Evolutionary conservation across 257 asterid genomes (phyloP).

Genomic region (Agastache rugosa): DNA sequence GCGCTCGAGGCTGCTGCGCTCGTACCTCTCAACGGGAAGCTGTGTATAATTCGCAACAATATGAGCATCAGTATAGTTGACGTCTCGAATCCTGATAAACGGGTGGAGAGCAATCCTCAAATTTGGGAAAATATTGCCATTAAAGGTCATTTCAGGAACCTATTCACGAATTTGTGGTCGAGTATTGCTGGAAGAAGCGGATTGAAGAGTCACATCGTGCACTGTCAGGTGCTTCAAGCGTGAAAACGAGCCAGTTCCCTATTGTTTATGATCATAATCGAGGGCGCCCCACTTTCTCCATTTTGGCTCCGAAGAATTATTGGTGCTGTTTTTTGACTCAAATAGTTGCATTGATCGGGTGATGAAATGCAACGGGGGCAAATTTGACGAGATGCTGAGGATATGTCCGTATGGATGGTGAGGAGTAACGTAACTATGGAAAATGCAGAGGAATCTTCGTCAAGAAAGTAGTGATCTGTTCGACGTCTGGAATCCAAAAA

Average conservation of each 20-base stretch:
- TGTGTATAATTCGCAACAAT: constrained; percentile 63
- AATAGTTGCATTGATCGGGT: no score
- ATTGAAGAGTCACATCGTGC: constrained; percentile 69
- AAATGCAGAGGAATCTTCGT: no score
- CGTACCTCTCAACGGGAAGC: constrained; percentile 62
- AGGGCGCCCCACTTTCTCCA: no score
- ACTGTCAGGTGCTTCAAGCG: constrained; percentile 70
- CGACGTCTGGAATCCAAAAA: neutral
- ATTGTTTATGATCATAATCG: no score
- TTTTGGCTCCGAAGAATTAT: no score
- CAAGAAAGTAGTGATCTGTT: no score
- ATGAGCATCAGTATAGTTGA: constrained; percentile 72
- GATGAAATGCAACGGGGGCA: no score
- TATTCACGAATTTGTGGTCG: constrained; percentile 64
- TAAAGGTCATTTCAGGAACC: constrained; percentile 55
- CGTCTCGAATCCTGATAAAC: constrained; percentile 48
- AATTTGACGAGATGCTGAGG: no score
- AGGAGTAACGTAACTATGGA: no score
- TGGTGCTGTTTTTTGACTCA: no score
- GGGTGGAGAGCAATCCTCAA: constrained; percentile 51
- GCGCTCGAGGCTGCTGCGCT: constrained; percentile 71
- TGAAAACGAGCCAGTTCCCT: constrained; percentile 22
- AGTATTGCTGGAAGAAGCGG: constrained; percentile 71
- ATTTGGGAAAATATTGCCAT: constrained; percentile 61
- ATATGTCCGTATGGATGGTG: no score